These are phyloP conservation scores for Crassisporium funariophilum DNA, from an alignment of 768 basidiomycete genomes.

Conservation along the genomic window DNA sequence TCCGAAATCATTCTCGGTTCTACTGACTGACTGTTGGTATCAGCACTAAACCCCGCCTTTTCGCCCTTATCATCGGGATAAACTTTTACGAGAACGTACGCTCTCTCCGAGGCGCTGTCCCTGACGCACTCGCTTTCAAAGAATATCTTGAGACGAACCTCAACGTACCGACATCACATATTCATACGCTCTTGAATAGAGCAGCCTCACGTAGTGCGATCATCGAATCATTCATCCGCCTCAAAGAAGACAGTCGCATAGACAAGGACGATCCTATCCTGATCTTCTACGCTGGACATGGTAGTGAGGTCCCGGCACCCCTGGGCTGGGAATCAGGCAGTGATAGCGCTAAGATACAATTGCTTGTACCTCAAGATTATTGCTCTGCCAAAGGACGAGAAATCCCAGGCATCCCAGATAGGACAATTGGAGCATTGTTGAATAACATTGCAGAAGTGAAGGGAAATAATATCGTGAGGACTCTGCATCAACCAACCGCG, in stretches of 20 bases:
- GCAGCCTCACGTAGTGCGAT: slow-evolving; percentile 51
- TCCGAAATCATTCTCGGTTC: too few relatives aligned
- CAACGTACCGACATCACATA: slow-evolving; percentile 13
- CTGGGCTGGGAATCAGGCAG: slow-evolving; percentile 42
- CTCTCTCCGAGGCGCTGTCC: slow-evolving; percentile 7
- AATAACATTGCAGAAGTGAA: slow-evolving; percentile 48
- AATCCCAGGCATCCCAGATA: slow-evolving; percentile 55
- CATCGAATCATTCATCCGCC: slow-evolving; percentile 55
- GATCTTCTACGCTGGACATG: slow-evolving; percentile 68
- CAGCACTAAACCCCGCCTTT: too few relatives aligned
- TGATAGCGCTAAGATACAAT: slow-evolving; percentile 40
- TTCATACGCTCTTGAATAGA: slow-evolving; percentile 52
- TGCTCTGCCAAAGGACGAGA: slow-evolving; percentile 44
- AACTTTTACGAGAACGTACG: slow-evolving; percentile 5
- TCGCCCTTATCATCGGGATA: slow-evolving; percentile 15
- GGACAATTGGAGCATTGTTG: slow-evolving; percentile 55
- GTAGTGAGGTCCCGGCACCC: slow-evolving; percentile 50
- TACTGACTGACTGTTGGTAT: too few relatives aligned
- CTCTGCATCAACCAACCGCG: too few relatives aligned
- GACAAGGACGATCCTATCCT: slow-evolving; percentile 56
- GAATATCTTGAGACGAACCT: slow-evolving; percentile 4
- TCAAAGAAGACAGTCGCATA: slow-evolving; percentile 55
- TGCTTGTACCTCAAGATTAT: slow-evolving; percentile 60
- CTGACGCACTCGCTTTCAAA: slow-evolving; percentile 8
- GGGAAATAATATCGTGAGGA: slow-evolving; percentile 56